Conservation (phyloP, 1,284 basidiomycete species). For the Trametes versicolor region DNA sequence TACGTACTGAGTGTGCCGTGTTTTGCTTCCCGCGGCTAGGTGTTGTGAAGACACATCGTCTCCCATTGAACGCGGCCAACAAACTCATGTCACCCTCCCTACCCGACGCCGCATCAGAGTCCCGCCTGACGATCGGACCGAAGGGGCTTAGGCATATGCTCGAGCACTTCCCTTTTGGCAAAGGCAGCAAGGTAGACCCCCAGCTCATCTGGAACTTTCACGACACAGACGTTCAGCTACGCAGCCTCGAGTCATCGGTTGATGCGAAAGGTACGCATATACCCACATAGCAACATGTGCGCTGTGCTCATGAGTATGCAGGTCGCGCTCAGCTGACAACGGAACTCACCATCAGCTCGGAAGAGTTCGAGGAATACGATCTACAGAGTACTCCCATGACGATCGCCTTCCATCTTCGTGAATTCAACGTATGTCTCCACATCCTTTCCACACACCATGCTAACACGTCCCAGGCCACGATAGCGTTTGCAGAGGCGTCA, state of each 20-base stretch:
- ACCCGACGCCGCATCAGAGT: constrained; percentile 63
- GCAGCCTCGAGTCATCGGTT: constrained; percentile 71
- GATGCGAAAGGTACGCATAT: constrained; percentile 65
- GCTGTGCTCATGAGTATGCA: constrained; percentile 36
- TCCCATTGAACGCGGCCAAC: constrained; percentile 66
- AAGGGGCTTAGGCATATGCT: constrained; percentile 76
- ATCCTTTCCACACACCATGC: constrained; percentile 6
- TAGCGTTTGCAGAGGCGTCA: constrained; percentile 78
- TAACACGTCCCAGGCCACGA: constrained; percentile 64
- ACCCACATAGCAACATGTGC: background rate
- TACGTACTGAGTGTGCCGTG: constrained; percentile 18
- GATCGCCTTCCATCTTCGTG: constrained; percentile 80
- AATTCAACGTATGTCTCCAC: constrained; percentile 73
- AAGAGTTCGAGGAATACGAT: constrained; percentile 82
- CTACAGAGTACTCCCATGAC: constrained; percentile 66
- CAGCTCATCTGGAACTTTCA: constrained; percentile 82
- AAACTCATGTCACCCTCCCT: constrained; percentile 69
- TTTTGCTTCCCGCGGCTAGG: constrained; percentile 52
- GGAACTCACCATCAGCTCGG: constrained; percentile 74
- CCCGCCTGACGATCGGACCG: constrained; percentile 75
- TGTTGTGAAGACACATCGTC: constrained; percentile 80
- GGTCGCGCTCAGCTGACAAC: constrained; percentile 74
- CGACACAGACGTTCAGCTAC: constrained; percentile 70
- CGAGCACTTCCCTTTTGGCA: constrained; percentile 78
- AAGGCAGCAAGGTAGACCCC: constrained; percentile 71